These are phyloP conservation scores for Plasmodium knowlesi DNA, from an alignment of 169 alveolate species.

Conservation along the genomic window DNA sequence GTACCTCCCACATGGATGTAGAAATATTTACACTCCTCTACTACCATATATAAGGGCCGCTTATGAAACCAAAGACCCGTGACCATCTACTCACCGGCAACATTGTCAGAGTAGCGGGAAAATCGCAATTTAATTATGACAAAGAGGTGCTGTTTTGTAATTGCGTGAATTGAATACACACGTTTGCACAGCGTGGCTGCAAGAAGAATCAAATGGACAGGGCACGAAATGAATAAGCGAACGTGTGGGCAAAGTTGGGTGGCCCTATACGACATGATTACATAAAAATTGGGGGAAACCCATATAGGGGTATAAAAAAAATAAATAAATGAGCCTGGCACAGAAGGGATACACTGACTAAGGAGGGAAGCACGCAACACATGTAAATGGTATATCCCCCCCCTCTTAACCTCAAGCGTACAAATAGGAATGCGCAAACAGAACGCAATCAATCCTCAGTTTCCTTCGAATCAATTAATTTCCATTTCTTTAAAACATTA, in stretches of 20 bases:
- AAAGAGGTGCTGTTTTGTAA: neutral
- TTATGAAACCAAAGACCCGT: neutral
- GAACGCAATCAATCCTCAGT: constrained; percentile 6
- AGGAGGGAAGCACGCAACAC: neutral
- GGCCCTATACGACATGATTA: neutral
- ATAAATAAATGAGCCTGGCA: neutral
- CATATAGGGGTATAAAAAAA: neutral
- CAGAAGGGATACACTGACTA: neutral
- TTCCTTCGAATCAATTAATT: constrained; percentile 12
- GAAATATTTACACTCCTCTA: neutral
- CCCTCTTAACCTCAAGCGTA: neutral
- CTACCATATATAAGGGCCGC: neutral
- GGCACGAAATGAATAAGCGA: neutral
- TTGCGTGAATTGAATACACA: neutral
- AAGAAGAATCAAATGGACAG: neutral
- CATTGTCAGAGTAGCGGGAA: neutral
- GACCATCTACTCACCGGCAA: neutral
- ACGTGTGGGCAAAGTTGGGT: neutral
- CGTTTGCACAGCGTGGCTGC: neutral
- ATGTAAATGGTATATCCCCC: neutral
- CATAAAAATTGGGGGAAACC: neutral
- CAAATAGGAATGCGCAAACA: neutral
- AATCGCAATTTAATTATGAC: neutral
- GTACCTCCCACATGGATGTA: neutral
- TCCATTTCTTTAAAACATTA: constrained; percentile 68